A percentile compares a stretch with the other conserved stretches of the same genome.
Evolutionary conservation across 1,284 basidiomycete species (phyloP).

Genomic region (Cutaneotrichosporon sp.): DNA sequence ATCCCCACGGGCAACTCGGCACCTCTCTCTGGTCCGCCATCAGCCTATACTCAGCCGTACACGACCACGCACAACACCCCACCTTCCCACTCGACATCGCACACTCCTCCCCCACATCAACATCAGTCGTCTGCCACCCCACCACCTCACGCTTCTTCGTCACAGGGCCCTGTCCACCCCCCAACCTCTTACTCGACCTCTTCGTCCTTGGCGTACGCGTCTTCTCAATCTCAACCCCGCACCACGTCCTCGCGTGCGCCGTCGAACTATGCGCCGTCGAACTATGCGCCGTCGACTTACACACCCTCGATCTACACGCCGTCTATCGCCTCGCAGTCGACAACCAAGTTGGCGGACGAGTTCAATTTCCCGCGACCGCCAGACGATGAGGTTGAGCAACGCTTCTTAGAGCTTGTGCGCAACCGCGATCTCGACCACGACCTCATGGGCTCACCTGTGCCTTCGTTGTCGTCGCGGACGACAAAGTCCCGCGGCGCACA

Average conservation of each 20-base stretch:
- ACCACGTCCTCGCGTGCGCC: not conserved
- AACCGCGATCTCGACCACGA: constrained; percentile 61
- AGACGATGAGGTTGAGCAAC: constrained; percentile 69
- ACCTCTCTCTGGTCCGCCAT: constrained; percentile 3
- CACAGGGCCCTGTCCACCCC: not conserved
- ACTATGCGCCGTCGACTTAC: constrained; percentile 12
- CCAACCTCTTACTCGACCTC: constrained; percentile 1
- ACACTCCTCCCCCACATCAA: constrained; percentile 1
- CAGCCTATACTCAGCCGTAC: not conserved
- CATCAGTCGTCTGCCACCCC: not conserved
- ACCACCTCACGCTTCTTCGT: not conserved
- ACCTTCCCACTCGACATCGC: not conserved
- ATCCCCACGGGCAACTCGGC: constrained; percentile 5
- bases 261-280: constrained; percentile 12
- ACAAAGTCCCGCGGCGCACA: constrained; percentile 10
- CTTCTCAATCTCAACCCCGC: not conserved
- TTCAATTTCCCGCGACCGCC: constrained; percentile 58
- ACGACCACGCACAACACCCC: not conserved
- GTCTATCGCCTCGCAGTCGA: constrained; percentile 21
- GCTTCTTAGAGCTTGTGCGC: constrained; percentile 73
- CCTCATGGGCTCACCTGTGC: constrained; percentile 24
- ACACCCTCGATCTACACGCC: constrained; percentile 13
- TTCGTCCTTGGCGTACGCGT: constrained; percentile 2
- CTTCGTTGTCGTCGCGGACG: constrained; percentile 35
- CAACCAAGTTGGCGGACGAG: constrained; percentile 6